Percentiles rank a stretch among this genome's conserved stretches.
phyloP scores from a whole-genome alignment of 139 green algal genomes.

The Chlamydomonas incerta region DNA sequence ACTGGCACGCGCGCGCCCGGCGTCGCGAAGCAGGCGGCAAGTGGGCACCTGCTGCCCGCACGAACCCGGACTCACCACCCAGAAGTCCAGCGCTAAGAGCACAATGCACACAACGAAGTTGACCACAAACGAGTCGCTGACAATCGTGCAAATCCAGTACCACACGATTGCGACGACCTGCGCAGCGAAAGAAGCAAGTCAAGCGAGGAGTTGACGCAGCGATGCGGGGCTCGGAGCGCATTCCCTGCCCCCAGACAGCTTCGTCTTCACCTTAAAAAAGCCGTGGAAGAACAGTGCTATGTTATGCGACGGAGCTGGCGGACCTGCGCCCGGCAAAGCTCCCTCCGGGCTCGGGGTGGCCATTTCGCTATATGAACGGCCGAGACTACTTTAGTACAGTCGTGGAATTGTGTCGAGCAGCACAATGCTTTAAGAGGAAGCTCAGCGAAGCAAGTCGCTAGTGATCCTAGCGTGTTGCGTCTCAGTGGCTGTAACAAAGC shows the following conservation, averaged over 20 bases:
- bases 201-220: background rate
- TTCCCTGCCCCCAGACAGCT: too few species aligned
- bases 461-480: too few species aligned
- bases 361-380: background rate
- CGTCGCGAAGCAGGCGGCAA: too few species aligned
- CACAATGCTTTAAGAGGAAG: background rate
- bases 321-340: background rate
- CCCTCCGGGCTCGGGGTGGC: background rate
- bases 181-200: background rate
- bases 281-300: constrained; percentile 66
- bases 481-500: too few species aligned
- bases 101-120: constrained; percentile 91
- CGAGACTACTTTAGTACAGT: background rate
- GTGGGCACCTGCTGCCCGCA: background rate
- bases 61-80: constrained; percentile 74
- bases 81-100: constrained; percentile 91
- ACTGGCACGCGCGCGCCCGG: too few species aligned
- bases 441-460: too few species aligned
- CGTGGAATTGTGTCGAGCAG: background rate
- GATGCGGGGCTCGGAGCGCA: background rate
- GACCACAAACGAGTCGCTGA: constrained; percentile 75
- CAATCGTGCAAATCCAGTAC: constrained; percentile 79
- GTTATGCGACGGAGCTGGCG: constrained; percentile 52
- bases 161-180: constrained; percentile 70
- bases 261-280: constrained; percentile 55